Base-by-base conservation (phyloP, 176 grass and related monocot genomes). In the Musa schizocarpa region DNA sequence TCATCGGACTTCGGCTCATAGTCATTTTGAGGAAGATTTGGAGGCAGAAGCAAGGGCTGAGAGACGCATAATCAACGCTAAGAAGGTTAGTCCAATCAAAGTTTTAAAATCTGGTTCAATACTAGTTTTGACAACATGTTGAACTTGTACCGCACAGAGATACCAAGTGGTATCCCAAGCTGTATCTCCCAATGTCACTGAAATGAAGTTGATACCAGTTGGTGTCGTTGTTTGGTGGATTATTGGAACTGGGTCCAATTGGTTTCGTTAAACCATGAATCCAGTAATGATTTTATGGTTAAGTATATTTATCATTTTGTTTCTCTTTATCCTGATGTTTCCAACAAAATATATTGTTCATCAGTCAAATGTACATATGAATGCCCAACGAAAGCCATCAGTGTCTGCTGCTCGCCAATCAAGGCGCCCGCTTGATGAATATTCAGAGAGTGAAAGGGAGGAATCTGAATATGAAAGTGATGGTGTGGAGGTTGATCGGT, bases 381-480 rank as follows among this genome's bases (percentile, higher is more conserved):
- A 71, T 74, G 63, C 76, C 68, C 68, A 84, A 17, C 82, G 69
- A 52, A 93, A 93, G 64, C 59, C 82, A 85, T 78, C 84, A 1
- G 72, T 84, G 68, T 72, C 89, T 69, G 73, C 80, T 87, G 81
- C 84, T 81, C 88, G 73, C 20, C 74, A 72, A 67, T 73, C 82
- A 9, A 89, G 83, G 43, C 88, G 71, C 11, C 79, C 80, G 58
- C 82, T 79, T 27, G 84, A 89, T 53, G 88, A 89, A 80, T 93
- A 93, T 71, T 89, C 84, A 20, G 87, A 83, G 79, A 89, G 90
- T 74, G 87, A 92, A 63, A 85, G 85, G 65, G 88, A 89, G 74
- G 95, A 94, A 64, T 94, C 90, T 49, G 95, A 94, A 68, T 94
- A 99, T 79, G 90, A 99, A 94, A 94, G 84, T 68, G 88, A 94